These are phyloP conservation scores for Ustilago trichophora DNA, from an alignment of 1,284 basidiomycete species.

Conservation along the genomic window DNA sequence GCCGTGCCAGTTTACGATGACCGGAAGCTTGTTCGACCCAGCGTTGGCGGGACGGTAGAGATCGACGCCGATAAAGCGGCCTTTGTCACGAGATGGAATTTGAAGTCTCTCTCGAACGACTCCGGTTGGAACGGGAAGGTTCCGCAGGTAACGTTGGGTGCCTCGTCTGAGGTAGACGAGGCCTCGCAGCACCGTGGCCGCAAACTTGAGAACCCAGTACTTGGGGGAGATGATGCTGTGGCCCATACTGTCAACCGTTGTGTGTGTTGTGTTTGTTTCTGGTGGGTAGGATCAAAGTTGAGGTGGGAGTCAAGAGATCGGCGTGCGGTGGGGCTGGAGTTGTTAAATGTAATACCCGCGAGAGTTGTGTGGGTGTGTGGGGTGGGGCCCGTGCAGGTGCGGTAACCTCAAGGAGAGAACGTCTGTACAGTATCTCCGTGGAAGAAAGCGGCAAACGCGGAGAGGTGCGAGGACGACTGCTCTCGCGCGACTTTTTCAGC, in stretches of 20 bases:
- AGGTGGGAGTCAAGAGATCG: too few species aligned
- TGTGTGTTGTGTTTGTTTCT: too few species aligned
- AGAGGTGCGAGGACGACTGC: too few species aligned
- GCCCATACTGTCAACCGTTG: constrained; percentile 2
- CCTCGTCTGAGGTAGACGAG: constrained; percentile 17
- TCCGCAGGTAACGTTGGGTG: constrained; percentile 24
- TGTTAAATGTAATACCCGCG: too few species aligned
- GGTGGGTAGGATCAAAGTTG: too few species aligned
- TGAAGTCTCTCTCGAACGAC: constrained; percentile 22
- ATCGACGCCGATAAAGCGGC: constrained; percentile 34
- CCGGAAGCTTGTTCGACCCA: constrained; percentile 14
- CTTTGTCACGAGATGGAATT: constrained; percentile 32
- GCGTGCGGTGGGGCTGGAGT: too few species aligned
- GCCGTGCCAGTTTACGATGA: constrained; percentile 42
- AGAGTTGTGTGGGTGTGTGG: too few species aligned
- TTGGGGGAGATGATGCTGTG: constrained; percentile 29
- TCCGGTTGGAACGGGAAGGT: constrained; percentile 7
- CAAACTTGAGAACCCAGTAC: constrained; percentile 39
- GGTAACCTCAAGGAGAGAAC: too few species aligned
- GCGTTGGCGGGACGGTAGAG: constrained; percentile 27
- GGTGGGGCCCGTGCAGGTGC: too few species aligned
- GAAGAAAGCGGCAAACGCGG: too few species aligned
- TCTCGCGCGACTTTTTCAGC: too few species aligned
- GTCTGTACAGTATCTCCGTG: too few species aligned
- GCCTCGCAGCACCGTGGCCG: constrained; percentile 13